Conservation (phyloP, 768 basidiomycete genomes). For the Trichaptum fuscoviolaceum region DNA sequence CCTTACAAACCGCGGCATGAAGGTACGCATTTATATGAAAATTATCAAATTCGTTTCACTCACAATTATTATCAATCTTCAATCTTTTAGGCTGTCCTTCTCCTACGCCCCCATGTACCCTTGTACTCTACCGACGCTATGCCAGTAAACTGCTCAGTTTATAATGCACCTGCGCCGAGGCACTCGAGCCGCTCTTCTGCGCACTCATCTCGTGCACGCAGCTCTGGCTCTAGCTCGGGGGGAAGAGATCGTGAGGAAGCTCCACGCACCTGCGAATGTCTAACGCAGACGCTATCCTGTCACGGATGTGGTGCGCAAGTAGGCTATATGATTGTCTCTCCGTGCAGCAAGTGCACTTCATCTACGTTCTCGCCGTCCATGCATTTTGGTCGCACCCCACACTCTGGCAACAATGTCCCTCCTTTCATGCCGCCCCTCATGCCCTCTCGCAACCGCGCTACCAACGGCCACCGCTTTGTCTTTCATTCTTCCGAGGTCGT, state of each 20-base stretch:
- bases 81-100: slow-evolving; percentile 63
- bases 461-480: slow-evolving; percentile 84
- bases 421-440: neutral
- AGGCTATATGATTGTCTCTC: slow-evolving; percentile 78
- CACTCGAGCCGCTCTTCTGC: slow-evolving; percentile 25
- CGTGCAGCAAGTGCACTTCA: slow-evolving; percentile 72
- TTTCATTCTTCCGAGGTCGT: slow-evolving; percentile 72
- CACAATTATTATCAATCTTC: slow-evolving; percentile 8
- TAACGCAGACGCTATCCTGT: slow-evolving; percentile 78
- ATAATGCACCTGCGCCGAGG: slow-evolving; percentile 19
- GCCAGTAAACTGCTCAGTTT: slow-evolving; percentile 72
- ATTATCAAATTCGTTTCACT: slow-evolving; percentile 1
- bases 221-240: slow-evolving; percentile 10
- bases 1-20: slow-evolving; percentile 82
- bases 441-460: slow-evolving; percentile 45
- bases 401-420: neutral
- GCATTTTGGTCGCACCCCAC: slow-evolving; percentile 21
- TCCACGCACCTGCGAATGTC: slow-evolving; percentile 72
- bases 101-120: slow-evolving; percentile 74
- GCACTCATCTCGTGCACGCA: slow-evolving; percentile 27
- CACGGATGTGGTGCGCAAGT: slow-evolving; percentile 70
- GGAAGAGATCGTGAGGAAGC: slow-evolving; percentile 15
- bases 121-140: slow-evolving; percentile 80
- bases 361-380: slow-evolving; percentile 42
- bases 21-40: slow-evolving; percentile 37